These are phyloP conservation scores for Pyrus pyrifolia DNA, from an alignment of 306 rosid species.

Conservation along the genomic window DNA sequence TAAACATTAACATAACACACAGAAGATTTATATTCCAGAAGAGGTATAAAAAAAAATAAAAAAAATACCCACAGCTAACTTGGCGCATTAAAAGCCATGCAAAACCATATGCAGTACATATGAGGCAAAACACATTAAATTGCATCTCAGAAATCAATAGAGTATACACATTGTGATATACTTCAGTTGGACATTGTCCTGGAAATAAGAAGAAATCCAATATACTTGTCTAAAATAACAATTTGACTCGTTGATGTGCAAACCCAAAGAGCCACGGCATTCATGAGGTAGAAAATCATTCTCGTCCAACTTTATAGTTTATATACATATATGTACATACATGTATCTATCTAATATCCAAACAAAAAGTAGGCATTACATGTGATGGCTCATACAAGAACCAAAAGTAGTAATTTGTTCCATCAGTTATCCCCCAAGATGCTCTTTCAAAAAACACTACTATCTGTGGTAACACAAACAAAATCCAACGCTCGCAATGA, in stretches of 20 bases:
- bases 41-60: neutral
- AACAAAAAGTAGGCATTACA: neutral
- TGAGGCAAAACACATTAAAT: neutral
- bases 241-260: neutral
- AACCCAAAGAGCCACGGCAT: neutral
- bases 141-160: neutral
- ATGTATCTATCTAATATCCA: neutral
- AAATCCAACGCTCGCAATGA: neutral
- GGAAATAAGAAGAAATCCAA: neutral
- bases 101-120: neutral
- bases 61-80: neutral
- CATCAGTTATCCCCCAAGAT: neutral
- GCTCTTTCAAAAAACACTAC: neutral
- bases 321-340: neutral
- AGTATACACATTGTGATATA: neutral
- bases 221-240: neutral
- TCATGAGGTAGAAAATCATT: neutral
- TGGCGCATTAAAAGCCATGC: neutral
- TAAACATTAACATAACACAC: neutral
- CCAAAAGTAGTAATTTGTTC: neutral
- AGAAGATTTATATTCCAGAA: neutral
- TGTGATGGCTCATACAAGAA: neutral
- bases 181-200: neutral
- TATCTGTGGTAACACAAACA: neutral
- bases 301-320: too few relatives aligned